Evolutionary conservation across 495 filamentous ascomycete species (phyloP), one percentile per base, ranked within the genome.

Genomic region (Aspergillus nanangensis): DNA sequence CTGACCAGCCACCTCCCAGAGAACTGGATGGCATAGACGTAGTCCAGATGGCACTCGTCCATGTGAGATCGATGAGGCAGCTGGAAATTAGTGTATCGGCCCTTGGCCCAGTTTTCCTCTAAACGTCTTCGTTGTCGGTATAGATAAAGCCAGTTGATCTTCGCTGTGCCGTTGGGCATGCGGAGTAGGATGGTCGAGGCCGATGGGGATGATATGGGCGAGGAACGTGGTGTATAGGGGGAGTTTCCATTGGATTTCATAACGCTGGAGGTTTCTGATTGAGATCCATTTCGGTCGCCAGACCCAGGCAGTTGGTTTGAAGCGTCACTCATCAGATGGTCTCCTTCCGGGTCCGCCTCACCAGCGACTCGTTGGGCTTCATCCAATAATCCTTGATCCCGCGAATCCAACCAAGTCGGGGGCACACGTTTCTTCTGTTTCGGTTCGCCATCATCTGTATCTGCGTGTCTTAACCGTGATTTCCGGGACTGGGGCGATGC

Each of bases 1-100:
- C 90, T 96, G 38, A 97, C 92, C 10, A 99, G 79, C 63, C 84
- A 94, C 36, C 87, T 84, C 0, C 85, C 73, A 33, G 82, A 82
- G 57, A 87, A 94, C 57, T 97, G 90, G 23, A 98, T 84, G 5
- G 88, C 90, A 68, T 98, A 98, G 29, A 98, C 90, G 61, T 92
- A 97, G 56, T 98, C 93, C 8, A 66, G 71, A 55, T 98, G 93
- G 3, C 86, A 87, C 57, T 97, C 93, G 20, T 88, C 80, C 21
- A 80, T 78, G 54, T 90, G 73, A 27, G 84, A 74, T 0, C 87
- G 88, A 48, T 94, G 88, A 3, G 93, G 93, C 5, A 98, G 75
- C 62, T 91, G 88, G 61, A 97, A 97, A 51, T 87, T 94, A 5
- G 75, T 81, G 58, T 74, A 96, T 27, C 80, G 82, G 18, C 87